Evolutionary conservation across 2,329 filamentous ascomycete species (phyloP), one percentile per base, ranked within the genome.

Genomic region (Sporothrix protearum): DNA sequence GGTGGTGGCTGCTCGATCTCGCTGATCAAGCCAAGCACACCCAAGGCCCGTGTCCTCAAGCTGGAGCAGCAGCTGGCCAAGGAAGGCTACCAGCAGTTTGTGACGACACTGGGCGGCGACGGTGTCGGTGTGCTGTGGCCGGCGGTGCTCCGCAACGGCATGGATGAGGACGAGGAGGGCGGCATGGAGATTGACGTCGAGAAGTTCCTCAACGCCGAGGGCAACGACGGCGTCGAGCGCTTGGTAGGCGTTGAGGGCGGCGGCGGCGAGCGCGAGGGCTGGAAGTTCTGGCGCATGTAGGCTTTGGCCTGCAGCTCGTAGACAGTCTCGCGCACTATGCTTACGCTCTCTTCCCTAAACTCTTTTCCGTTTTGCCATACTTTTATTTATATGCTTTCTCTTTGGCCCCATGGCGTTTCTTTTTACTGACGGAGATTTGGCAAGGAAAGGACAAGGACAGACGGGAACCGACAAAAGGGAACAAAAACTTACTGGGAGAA

Each of bases 1-100:
- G 96, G 96, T 14, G 96, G 96, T 71, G 96, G 96, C 2, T 98
- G 96, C 80, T 95, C 94, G 2, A 98, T 99, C 76, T 96, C 95
- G 0, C 84, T 99, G 3, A 84, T 99, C 66, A 91, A 91, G 75
- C 92, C 92, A 0, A 88, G 87, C 39, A 83, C 87, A 1, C 78
- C 87, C 7, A 76, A 79, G 19, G 83, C 87, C 73, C 87, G 87
- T 76, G 81, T 96, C 36, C 80, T 83, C 30, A 82, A 85, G 10
- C 82, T 98, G 19, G 88, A 95, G 75, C 78, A 83, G 51, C 87
- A 89, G 73, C 86, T 95, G 2, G 83, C 87, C 3, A 81, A 84
- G 0, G 92, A 94, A 77, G 92, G 92, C 1, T 99, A 96, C 79
- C 86, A 89, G 76, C 91, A 91, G 76, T 98, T 97, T 77, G 88